Evolutionary conservation across 2,329 filamentous ascomycete species (phyloP).

Genomic region (Hymenoscyphus fructigenus): DNA sequence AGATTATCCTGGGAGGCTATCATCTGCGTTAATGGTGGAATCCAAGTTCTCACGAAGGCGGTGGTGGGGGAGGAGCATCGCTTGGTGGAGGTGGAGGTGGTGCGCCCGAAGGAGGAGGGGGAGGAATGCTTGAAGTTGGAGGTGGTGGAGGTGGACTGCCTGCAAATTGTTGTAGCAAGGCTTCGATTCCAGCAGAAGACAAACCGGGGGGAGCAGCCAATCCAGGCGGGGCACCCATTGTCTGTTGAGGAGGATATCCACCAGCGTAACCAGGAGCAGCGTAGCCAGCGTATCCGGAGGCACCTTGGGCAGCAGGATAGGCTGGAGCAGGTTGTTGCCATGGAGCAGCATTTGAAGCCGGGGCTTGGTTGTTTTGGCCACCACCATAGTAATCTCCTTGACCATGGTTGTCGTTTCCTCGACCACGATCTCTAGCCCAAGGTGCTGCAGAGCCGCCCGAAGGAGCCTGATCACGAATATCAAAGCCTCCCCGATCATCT

Average conservation of each 20-base stretch:
- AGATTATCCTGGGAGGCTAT: background rate
- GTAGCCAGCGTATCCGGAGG: constrained; percentile 57
- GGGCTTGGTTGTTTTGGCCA: constrained; percentile 45
- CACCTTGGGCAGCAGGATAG: constrained; percentile 40
- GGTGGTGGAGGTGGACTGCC: constrained; percentile 50
- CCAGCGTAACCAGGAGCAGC: constrained; percentile 43
- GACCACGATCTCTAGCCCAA: constrained; percentile 60
- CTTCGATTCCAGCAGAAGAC: constrained; percentile 57
- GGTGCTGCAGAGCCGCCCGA: constrained; percentile 50
- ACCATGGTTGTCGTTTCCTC: constrained; percentile 42
- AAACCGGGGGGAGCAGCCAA: constrained; percentile 46
- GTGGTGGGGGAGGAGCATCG: constrained; percentile 61
- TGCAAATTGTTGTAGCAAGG: constrained; percentile 65
- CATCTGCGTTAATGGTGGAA: background rate
- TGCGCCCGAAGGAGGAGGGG: constrained; percentile 52
- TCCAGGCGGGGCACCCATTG: constrained; percentile 46
- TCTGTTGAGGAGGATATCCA: constrained; percentile 43
- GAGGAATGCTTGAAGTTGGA: constrained; percentile 46
- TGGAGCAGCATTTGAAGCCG: constrained; percentile 41
- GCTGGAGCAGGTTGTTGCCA: constrained; percentile 44
- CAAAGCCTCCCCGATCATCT: constrained; percentile 43
- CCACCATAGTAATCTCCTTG: constrained; percentile 48
- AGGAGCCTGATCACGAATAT: constrained; percentile 34
- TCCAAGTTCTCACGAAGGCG: constrained; percentile 40
- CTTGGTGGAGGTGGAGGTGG: constrained; percentile 57